phyloP scores from a whole-genome alignment of 1,284 basidiomycete species.

The Cystobasidium sp. region DNA sequence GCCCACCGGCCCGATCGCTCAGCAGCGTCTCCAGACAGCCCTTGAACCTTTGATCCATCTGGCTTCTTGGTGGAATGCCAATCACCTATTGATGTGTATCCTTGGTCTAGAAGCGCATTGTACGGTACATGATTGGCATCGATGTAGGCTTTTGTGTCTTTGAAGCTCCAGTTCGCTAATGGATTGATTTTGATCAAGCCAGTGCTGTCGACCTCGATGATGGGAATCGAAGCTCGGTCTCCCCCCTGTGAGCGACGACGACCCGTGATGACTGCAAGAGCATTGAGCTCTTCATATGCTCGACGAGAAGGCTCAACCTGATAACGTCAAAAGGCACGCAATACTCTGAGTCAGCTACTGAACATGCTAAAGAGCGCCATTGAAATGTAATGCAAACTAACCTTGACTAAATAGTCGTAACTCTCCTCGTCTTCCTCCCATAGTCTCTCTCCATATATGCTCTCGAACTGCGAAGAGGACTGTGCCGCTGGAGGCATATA shows the following conservation, averaged over 20 bases:
- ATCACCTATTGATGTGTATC: conserved; percentile 93
- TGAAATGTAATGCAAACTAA: conserved; percentile 54
- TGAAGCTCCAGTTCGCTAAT: conserved; percentile 86
- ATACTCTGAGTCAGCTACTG: neutral
- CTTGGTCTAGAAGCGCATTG: conserved; percentile 85
- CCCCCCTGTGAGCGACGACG: conserved; percentile 89
- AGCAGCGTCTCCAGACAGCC: conserved; percentile 63
- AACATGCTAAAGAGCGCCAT: too few relatives aligned
- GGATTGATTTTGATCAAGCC: conserved; percentile 96
- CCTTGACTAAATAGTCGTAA: conserved; percentile 94
- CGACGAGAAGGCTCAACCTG: conserved; percentile 91
- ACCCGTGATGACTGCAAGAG: conserved; percentile 90
- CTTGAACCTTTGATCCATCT: conserved; percentile 63
- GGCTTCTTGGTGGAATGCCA: conserved; percentile 88
- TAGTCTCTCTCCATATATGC: conserved; percentile 75
- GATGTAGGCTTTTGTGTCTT: conserved; percentile 83
- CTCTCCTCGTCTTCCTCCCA: conserved; percentile 88
- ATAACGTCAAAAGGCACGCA: neutral
- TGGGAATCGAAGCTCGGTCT: conserved; percentile 78
- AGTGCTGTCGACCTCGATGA: conserved; percentile 88
- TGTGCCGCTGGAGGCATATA: conserved; percentile 78
- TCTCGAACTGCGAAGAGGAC: conserved; percentile 76
- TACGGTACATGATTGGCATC: conserved; percentile 81
- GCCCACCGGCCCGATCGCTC: conserved; percentile 93
- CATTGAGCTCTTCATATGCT: conserved; percentile 79